Evolutionary conservation across 164 flowering plant genomes (phyloP), one percentile per base, ranked within the genome.

Genomic region (Litsea cubeba): DNA sequence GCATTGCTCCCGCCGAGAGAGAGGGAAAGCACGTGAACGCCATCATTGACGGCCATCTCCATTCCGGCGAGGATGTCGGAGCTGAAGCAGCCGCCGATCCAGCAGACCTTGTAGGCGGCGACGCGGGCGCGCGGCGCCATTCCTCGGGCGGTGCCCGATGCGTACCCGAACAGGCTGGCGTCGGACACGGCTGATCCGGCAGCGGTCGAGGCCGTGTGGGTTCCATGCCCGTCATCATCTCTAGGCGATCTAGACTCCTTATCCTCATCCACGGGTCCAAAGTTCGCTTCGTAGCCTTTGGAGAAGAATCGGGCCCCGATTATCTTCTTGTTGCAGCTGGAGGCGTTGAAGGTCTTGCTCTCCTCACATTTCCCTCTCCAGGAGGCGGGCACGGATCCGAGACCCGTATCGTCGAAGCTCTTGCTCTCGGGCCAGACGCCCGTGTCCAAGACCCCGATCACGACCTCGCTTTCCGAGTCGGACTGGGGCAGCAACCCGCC

Each of bases 201-300:
- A 17, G 92, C 98, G 6, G 96, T 95, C 3, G 89, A 83, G 3
- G 96, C 74, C 0, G 99, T 95, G 82, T 95, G 99, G 51, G 92
- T 90, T 6, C 99, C 99, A 72, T 95, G 99, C 2, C 99, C 99
- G 58, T 91, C 92, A 64, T 88, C 93, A 64, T 95, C 99, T 51
- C 93, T 82, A 0, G 99, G 93, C 0, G 99, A 95, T 66, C 82
- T 88, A 1, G 92, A 90, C 73, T 95, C 99, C 3, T 17, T 32
- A 0, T 85, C 71, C 71, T 87, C 91, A 51, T 91, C 89, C 2
- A 95, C 80, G 0, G 88, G 86, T 14, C 98, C 98, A 23, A 75
- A 68, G 0, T 85, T 83, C 0, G 87, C 87, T 75, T 91, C 96
- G 70, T 93, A 95, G 3, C 94, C 99, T 67, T 71, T 84, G 1